Evolutionary conservation across 441 rosid genomes (phyloP).

Genomic region (Heliophila coronopifolia): DNA sequence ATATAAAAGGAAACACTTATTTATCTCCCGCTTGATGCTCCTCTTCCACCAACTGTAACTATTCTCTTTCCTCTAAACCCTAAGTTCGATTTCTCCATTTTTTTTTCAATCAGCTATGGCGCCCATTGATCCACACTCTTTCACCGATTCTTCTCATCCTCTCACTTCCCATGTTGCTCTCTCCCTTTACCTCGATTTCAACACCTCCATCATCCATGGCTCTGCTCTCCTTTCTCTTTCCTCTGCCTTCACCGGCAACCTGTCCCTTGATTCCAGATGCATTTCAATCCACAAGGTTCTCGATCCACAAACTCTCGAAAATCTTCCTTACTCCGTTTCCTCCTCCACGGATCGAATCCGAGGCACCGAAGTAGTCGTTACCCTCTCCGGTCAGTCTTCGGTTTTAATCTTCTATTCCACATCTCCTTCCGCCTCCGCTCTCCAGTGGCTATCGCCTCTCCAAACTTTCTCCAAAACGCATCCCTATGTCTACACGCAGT

Average conservation of each 20-base stretch:
- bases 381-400: slow-evolving; percentile 41
- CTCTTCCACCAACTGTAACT: too few relatives aligned
- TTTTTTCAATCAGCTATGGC: slow-evolving; percentile 41
- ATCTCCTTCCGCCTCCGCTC: slow-evolving; percentile 70
- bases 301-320: slow-evolving; percentile 39
- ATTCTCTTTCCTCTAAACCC: slow-evolving; percentile 17
- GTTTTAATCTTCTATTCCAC: slow-evolving; percentile 52
- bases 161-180: slow-evolving; percentile 57
- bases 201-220: slow-evolving; percentile 65
- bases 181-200: slow-evolving; percentile 70
- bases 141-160: slow-evolving; percentile 60
- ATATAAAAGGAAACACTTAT: background rate
- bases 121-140: slow-evolving; percentile 79
- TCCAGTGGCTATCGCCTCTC: slow-evolving; percentile 77
- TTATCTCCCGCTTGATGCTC: slow-evolving; percentile 20
- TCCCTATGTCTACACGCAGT: slow-evolving; percentile 81
- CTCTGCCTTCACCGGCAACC: slow-evolving; percentile 38
- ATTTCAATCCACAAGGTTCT: slow-evolving; percentile 40
- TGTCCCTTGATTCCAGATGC: slow-evolving; percentile 69
- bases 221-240: slow-evolving; percentile 64
- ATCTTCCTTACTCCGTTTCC: slow-evolving; percentile 43
- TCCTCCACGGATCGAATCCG: slow-evolving; percentile 39
- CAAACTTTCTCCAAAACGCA: slow-evolving; percentile 62
- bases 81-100: slow-evolving; percentile 6
- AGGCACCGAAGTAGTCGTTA: slow-evolving; percentile 44